A percentile compares a stretch with the other conserved stretches of the same genome.
These are phyloP conservation scores for Boletus speciosus DNA, from an alignment of 768 basidiomycete species.

Conservation along the genomic window DNA sequence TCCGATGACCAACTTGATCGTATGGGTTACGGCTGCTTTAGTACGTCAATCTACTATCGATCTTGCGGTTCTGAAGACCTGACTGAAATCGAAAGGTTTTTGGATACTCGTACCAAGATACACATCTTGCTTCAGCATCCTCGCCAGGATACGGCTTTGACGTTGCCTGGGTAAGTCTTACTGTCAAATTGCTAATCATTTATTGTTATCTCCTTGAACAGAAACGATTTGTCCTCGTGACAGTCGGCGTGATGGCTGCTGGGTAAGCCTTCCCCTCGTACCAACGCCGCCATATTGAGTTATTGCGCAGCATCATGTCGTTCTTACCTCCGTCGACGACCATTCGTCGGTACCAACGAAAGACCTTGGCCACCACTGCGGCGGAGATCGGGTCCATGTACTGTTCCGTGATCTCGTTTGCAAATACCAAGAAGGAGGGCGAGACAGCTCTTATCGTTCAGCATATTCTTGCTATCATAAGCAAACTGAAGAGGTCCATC, in stretches of 20 bases:
- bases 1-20: constrained; percentile 68
- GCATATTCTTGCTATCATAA: constrained; percentile 68
- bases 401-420: constrained; percentile 73
- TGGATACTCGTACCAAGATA: constrained; percentile 72
- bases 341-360: constrained; percentile 69
- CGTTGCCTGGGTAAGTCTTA: constrained; percentile 65
- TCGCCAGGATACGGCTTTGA: constrained; percentile 57
- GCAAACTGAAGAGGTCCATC: constrained; percentile 64
- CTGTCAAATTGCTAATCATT: neutral
- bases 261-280: constrained; percentile 45
- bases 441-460: constrained; percentile 56
- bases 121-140: constrained; percentile 42
- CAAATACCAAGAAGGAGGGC: constrained; percentile 49
- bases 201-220: constrained; percentile 20
- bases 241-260: constrained; percentile 69
- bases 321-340: constrained; percentile 75
- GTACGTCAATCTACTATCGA: constrained; percentile 35
- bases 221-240: constrained; percentile 68
- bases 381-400: constrained; percentile 67
- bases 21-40: constrained; percentile 59
- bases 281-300: constrained; percentile 1
- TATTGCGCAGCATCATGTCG: constrained; percentile 51
- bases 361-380: constrained; percentile 63
- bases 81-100: constrained; percentile 43
- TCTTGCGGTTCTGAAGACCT: neutral